Conservation (phyloP, 1,284 basidiomycete species). For the Ganoderma sp. region DNA sequence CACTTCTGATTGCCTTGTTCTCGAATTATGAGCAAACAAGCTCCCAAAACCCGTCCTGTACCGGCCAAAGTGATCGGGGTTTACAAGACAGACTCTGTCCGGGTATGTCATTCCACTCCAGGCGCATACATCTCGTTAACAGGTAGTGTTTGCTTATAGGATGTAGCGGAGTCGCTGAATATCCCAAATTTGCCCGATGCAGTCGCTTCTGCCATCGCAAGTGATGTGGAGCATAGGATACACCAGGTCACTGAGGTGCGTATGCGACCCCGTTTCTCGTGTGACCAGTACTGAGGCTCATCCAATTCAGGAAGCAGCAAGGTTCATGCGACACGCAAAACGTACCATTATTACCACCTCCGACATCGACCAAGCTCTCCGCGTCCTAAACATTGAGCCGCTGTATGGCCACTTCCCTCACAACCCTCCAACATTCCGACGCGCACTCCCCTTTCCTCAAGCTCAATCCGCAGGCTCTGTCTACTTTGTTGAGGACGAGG, state of each 20-base stretch:
- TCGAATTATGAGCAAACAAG: slow-evolving; percentile 27
- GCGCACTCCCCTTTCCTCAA: slow-evolving; percentile 71
- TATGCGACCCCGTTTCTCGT: slow-evolving; percentile 8
- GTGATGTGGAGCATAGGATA: slow-evolving; percentile 96
- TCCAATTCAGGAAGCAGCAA: slow-evolving; percentile 80
- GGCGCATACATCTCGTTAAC: neutral
- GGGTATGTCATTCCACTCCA: slow-evolving; percentile 15
- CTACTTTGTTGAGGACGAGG: slow-evolving; percentile 95
- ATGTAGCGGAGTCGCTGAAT: slow-evolving; percentile 90
- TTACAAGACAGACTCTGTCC: slow-evolving; percentile 30
- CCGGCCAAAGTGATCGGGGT: slow-evolving; percentile 29
- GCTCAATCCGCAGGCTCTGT: slow-evolving; percentile 67
- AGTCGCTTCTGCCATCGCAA: slow-evolving; percentile 87
- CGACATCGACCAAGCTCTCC: slow-evolving; percentile 93
- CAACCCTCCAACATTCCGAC: slow-evolving; percentile 75
- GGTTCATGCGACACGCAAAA: slow-evolving; percentile 95
- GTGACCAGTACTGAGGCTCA: slow-evolving; percentile 6
- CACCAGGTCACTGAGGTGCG: slow-evolving; percentile 90
- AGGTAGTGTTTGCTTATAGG: slow-evolving; percentile 52
- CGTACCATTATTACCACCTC: slow-evolving; percentile 86
- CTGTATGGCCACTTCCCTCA: slow-evolving; percentile 80
- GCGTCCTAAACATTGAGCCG: slow-evolving; percentile 93
- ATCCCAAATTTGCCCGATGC: slow-evolving; percentile 81
- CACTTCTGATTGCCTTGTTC: neutral
- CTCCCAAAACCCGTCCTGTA: slow-evolving; percentile 22